A percentile compares a stretch with the other conserved stretches of the same genome.
Conservation (phyloP, 805 yeast genomes). For the Candida jianshihensis region DNA sequence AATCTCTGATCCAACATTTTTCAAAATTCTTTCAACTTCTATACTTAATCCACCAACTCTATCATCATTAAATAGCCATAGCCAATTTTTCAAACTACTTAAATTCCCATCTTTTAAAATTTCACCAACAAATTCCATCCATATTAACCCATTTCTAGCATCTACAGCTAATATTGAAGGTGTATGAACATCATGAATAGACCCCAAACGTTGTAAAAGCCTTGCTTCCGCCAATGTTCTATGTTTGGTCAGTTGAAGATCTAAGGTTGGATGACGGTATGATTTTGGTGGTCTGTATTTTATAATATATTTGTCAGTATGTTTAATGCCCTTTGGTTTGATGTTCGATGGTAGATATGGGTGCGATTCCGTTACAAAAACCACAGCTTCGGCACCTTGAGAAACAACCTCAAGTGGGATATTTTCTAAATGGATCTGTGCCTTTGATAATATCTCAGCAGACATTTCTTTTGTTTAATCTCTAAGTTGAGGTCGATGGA, state of each 20-base stretch:
- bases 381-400: slow-evolving; percentile 90
- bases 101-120: slow-evolving; percentile 37
- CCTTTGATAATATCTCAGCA: slow-evolving; percentile 37
- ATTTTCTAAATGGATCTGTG: slow-evolving; percentile 36
- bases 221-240: slow-evolving; percentile 84
- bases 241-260: slow-evolving; percentile 64
- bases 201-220: slow-evolving; percentile 50
- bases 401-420: slow-evolving; percentile 53
- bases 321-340: slow-evolving; percentile 12
- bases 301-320: slow-evolving; percentile 43
- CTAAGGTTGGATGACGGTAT: slow-evolving; percentile 84
- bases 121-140: slow-evolving; percentile 80
- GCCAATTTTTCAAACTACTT: slow-evolving; percentile 64
- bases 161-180: slow-evolving; percentile 79
- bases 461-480: slow-evolving; percentile 39
- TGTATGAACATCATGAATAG: slow-evolving; percentile 46
- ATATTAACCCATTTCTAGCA: slow-evolving; percentile 67
- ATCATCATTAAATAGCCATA: slow-evolving; percentile 50
- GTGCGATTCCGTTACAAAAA: slow-evolving; percentile 54
- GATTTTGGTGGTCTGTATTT: slow-evolving; percentile 86
- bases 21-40: slow-evolving; percentile 38
- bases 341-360: slow-evolving; percentile 47
- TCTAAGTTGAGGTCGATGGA: slow-evolving; percentile 9
- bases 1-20: slow-evolving; percentile 56
- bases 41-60: slow-evolving; percentile 23